phyloP scores from a whole-genome alignment of 352 stramenopile species.

The Phytophthora lateralis region DNA sequence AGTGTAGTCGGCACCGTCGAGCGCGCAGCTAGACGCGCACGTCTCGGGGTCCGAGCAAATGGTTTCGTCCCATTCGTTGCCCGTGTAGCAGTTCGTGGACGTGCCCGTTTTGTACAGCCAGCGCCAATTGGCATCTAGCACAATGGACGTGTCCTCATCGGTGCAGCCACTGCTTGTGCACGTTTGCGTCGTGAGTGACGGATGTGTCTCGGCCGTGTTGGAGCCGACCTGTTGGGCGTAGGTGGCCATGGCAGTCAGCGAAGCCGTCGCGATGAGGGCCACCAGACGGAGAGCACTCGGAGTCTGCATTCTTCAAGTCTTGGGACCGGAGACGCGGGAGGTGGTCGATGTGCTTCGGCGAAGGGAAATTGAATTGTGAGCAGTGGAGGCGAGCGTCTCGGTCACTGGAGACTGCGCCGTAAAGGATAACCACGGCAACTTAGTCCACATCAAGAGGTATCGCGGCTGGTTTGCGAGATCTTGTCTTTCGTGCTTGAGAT shows the following conservation, averaged over 20 bases:
- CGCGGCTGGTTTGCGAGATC: constrained; percentile 4
- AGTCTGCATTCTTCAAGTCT: constrained; percentile 12
- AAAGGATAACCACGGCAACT: constrained; percentile 2
- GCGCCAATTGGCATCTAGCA: constrained; percentile 68
- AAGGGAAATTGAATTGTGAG: constrained; percentile 38
- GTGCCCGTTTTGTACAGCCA: constrained; percentile 55
- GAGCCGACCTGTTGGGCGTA: constrained; percentile 41
- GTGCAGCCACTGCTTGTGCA: constrained; percentile 33
- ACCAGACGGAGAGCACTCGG: constrained; percentile 17
- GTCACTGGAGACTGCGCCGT: neutral
- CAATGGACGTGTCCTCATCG: constrained; percentile 42
- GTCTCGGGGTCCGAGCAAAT: constrained; percentile 52
- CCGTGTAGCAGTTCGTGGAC: constrained; percentile 61
- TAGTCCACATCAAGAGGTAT: constrained; percentile 6
- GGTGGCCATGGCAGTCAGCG: constrained; percentile 1
- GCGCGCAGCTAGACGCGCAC: constrained; percentile 48
- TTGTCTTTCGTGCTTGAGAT: constrained; percentile 6
- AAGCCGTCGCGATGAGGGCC: constrained; percentile 5
- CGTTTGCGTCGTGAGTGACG: constrained; percentile 29
- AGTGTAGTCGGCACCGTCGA: constrained; percentile 61
- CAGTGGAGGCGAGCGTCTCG: neutral
- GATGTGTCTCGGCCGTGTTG: constrained; percentile 43
- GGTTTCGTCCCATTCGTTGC: constrained; percentile 44
- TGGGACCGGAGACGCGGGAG: neutral
- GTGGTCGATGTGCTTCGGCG: constrained; percentile 14